Evolutionary conservation across 2,329 filamentous ascomycete genomes (phyloP).

Genomic region (Hypoxylon sp.): DNA sequence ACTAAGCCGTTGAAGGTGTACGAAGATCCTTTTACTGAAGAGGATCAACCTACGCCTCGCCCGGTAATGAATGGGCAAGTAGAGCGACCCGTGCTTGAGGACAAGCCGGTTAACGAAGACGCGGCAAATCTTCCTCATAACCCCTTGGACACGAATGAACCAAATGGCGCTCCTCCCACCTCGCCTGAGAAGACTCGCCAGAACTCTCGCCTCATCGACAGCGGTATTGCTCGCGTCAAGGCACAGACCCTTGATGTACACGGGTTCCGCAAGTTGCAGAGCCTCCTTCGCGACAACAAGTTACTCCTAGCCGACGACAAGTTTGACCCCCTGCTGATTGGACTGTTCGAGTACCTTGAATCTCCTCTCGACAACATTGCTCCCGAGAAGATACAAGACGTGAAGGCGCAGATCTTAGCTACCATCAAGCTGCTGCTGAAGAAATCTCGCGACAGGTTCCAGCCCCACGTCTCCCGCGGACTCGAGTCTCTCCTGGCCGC

Average conservation of each 20-base stretch:
- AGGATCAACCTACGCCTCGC: slow-evolving; percentile 56
- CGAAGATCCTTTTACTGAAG: slow-evolving; percentile 66
- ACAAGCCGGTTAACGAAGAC: slow-evolving; percentile 67
- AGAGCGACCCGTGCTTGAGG: slow-evolving; percentile 61
- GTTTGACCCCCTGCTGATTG: slow-evolving; percentile 72
- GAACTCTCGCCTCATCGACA: slow-evolving; percentile 70
- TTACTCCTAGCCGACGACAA: slow-evolving; percentile 71
- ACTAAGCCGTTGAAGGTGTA: slow-evolving; percentile 62
- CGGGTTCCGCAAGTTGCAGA: slow-evolving; percentile 80
- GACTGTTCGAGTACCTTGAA: slow-evolving; percentile 76
- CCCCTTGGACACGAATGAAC: slow-evolving; percentile 28
- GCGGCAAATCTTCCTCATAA: slow-evolving; percentile 46
- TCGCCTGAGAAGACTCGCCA: slow-evolving; percentile 64
- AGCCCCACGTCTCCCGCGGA: slow-evolving; percentile 71
- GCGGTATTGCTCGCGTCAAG: slow-evolving; percentile 77
- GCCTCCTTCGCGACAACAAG: slow-evolving; percentile 72
- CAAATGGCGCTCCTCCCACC: slow-evolving; percentile 35
- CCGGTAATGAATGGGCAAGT: slow-evolving; percentile 51
- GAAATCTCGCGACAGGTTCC: slow-evolving; percentile 70
- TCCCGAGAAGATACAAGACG: slow-evolving; percentile 72
- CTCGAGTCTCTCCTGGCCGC: slow-evolving; percentile 72
- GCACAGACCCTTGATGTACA: slow-evolving; percentile 78
- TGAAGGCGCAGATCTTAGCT: slow-evolving; percentile 77
- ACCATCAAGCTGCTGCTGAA: slow-evolving; percentile 77
- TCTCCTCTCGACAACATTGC: slow-evolving; percentile 62